Conservation (phyloP, 2,329 filamentous ascomycete species). For the Trichophyton verrucosum region DNA sequence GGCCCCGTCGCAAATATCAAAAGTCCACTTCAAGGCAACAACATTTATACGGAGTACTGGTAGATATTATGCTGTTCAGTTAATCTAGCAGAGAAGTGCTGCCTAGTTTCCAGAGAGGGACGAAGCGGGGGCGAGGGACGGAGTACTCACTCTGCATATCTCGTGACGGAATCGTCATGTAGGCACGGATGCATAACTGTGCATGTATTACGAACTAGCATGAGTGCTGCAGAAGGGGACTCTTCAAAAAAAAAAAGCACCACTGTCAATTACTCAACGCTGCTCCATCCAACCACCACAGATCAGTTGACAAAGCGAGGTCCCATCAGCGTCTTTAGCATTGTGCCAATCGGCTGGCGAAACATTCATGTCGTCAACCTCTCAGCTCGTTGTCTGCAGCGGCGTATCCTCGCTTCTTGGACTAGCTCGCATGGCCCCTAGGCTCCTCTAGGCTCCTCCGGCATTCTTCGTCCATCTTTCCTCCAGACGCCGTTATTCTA, state of each 20-base stretch:
- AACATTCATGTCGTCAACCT: neutral
- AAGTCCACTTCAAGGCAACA: no score
- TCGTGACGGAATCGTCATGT: neutral
- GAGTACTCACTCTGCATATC: neutral
- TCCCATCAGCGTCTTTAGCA: neutral
- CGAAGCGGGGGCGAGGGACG: neutral
- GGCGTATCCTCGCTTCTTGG: neutral
- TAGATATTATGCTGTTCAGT: no score
- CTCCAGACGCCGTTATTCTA: slow-evolving; percentile 2
- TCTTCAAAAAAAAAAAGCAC: neutral
- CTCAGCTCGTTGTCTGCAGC: neutral
- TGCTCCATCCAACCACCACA: neutral
- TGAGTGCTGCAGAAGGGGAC: neutral
- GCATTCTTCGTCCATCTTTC: neutral
- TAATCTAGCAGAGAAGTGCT: no score
- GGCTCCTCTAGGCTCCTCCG: neutral
- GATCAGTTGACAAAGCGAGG: neutral
- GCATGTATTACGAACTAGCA: neutral
- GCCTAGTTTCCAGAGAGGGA: neutral
- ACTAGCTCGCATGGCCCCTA: neutral
- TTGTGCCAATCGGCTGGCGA: neutral
- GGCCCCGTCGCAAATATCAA: no score
- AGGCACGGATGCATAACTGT: neutral
- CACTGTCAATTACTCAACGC: neutral
- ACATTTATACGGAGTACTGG: no score